Base-by-base conservation (phyloP, 179 eudicot species). In the Actinidia arguta region DNA sequence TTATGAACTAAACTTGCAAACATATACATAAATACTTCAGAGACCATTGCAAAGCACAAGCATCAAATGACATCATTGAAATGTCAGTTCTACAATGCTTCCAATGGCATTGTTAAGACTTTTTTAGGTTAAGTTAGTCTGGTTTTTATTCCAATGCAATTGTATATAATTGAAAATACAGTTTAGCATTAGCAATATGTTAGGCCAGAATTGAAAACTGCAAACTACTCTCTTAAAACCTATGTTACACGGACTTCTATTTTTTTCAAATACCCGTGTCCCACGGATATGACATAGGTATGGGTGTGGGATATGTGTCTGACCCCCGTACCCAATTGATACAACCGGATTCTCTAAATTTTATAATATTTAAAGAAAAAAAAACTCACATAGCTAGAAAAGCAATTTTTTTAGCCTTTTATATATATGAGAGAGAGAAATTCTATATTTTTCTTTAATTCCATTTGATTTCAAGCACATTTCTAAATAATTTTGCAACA, bases 171-270 rank as follows among this genome's bases (percentile, higher is more conserved):
- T 8, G 42, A 12, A 31, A 24, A 55, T 31, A 72, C 75, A 8
- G 56, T 72, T 72, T 72, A 47, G 56, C 64, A 55, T 74, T 13
- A 24, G 59, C 61, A 27, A 70, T 44, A 55, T 54, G 78, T 76
- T 20, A 42, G 4, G 80, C 69, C 68, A 59, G 55, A 44, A 22
- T 22, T 4, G n/a, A 59, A 59, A 59, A 39, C 25, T 52, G 7
- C 50, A 73, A 13, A 56, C n/a, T 14, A 11, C 61, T 59, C 4
- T 39, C 42, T 39, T 39, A 59, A 42, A 62, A 61, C 24, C 14
- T 14, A 47, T 24, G 8, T 42, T 39, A 39, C 42, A 3, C 42
- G 42, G 42, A 39, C 42, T 39, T 39, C 42, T 39, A 39, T 39
- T 39, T 39, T 39, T 3, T 4, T 4, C 27, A 59, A 5, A 59